A percentile compares a stretch with the other conserved stretches of the same genome.
Conservation (phyloP, 176 grass and related monocot species). For the Areca catechu region DNA sequence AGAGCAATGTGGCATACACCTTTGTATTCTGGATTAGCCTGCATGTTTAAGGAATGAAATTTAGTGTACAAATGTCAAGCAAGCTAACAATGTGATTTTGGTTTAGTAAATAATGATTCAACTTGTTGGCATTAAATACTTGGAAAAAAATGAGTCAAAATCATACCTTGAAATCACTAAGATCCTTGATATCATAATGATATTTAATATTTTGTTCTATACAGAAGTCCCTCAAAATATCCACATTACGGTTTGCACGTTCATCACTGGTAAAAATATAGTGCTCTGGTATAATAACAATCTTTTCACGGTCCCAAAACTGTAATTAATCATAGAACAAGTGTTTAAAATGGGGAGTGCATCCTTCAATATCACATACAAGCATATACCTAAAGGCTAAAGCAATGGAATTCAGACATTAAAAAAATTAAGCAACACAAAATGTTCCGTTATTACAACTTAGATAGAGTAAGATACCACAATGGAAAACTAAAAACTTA, state of each 20-base stretch:
- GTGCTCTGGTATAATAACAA: slow-evolving; percentile 89
- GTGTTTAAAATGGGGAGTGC: not conserved
- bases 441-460: no score
- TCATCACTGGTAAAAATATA: slow-evolving; percentile 92
- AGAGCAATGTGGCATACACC: slow-evolving; percentile 88
- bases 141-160: no score
- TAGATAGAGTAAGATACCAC: no score
- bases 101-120: no score
- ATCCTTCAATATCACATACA: no score
- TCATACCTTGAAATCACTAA: slow-evolving; percentile 61
- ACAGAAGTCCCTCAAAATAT: slow-evolving; percentile 81
- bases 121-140: no score
- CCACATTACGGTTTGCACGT: slow-evolving; percentile 82
- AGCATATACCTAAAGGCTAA: no score
- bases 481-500: no score
- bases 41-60: slow-evolving; percentile 13
- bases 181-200: slow-evolving; percentile 90
- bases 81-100: no score
- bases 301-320: slow-evolving; percentile 92
- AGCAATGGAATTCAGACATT: no score
- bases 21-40: slow-evolving; percentile 98
- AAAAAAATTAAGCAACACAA: no score
- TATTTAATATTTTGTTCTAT: slow-evolving; percentile 84
- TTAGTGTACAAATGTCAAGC: not conserved
- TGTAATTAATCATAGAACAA: not conserved